phyloP scores from a whole-genome alignment of 306 rosid species.

The Spatholobus suberectus region DNA sequence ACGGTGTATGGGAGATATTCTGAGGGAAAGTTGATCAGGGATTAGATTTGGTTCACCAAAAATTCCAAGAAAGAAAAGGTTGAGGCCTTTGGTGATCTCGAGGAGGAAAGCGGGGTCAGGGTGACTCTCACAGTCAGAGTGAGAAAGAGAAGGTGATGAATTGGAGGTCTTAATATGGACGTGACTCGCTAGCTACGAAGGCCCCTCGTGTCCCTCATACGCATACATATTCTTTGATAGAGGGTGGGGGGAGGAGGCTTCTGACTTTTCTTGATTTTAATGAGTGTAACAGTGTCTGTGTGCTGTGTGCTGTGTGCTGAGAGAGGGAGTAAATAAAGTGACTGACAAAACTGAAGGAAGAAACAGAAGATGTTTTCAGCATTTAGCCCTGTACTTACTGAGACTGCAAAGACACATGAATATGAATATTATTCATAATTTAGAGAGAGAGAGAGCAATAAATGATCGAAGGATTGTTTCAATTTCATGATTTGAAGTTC shows the following conservation, averaged over 20 bases:
- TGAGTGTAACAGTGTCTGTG: constrained; percentile 48
- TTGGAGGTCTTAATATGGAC: constrained; percentile 59
- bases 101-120: constrained; percentile 43
- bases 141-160: constrained; percentile 44
- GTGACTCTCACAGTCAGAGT: constrained; percentile 5
- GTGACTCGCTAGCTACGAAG: constrained; percentile 32
- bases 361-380: constrained; percentile 44
- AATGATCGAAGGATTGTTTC: constrained; percentile 42
- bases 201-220: constrained; percentile 46
- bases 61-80: constrained; percentile 52
- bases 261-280: constrained; percentile 53
- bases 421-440: not conserved
- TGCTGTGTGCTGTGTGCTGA: constrained; percentile 36
- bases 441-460: constrained; percentile 15
- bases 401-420: constrained; percentile 7
- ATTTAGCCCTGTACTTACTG: constrained; percentile 38
- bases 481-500: not conserved
- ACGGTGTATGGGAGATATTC: constrained; percentile 35
- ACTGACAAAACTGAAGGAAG: constrained; percentile 52
- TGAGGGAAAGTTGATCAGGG: constrained; percentile 51
- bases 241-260: constrained; percentile 35
- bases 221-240: constrained; percentile 42
- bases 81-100: constrained; percentile 56
- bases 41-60: constrained; percentile 57
- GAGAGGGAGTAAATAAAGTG: constrained; percentile 41